These are phyloP conservation scores for Porcisia hertigi DNA, from an alignment of 208 protist species.

Conservation along the genomic window DNA sequence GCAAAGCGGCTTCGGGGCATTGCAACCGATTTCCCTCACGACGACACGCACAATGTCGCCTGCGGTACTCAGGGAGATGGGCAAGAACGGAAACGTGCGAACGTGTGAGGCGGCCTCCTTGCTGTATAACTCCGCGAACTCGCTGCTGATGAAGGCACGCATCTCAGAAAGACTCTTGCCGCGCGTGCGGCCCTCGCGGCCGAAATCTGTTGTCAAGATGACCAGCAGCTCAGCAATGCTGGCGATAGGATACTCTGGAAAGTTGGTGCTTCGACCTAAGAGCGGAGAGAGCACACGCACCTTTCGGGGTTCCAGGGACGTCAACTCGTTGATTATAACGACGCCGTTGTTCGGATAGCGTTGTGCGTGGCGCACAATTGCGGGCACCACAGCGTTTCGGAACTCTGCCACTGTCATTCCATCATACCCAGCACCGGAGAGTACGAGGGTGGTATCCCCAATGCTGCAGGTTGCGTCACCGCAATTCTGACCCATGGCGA, in stretches of 20 bases:
- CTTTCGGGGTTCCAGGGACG: constrained; percentile 44
- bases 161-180: constrained; percentile 67
- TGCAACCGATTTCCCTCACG: constrained; percentile 42
- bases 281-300: constrained; percentile 59
- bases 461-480: constrained; percentile 26
- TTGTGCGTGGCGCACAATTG: constrained; percentile 41
- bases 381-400: constrained; percentile 47
- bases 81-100: constrained; percentile 66
- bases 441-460: constrained; percentile 67
- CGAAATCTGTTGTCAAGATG: constrained; percentile 82
- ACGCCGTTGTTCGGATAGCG: constrained; percentile 57
- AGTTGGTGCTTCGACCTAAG: constrained; percentile 45
- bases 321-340: constrained; percentile 74
- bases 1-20: background rate
- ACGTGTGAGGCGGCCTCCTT: constrained; percentile 49
- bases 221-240: constrained; percentile 44
- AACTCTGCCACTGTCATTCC: constrained; percentile 56
- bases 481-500: constrained; percentile 63
- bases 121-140: constrained; percentile 62
- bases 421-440: constrained; percentile 63
- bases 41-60: constrained; percentile 48
- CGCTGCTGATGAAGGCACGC: constrained; percentile 52
- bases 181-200: constrained; percentile 61
- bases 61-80: constrained; percentile 52
- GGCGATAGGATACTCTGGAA: constrained; percentile 44